phyloP scores from a whole-genome alignment of 176 grass and related monocot species.

The Triticum monococcum region DNA sequence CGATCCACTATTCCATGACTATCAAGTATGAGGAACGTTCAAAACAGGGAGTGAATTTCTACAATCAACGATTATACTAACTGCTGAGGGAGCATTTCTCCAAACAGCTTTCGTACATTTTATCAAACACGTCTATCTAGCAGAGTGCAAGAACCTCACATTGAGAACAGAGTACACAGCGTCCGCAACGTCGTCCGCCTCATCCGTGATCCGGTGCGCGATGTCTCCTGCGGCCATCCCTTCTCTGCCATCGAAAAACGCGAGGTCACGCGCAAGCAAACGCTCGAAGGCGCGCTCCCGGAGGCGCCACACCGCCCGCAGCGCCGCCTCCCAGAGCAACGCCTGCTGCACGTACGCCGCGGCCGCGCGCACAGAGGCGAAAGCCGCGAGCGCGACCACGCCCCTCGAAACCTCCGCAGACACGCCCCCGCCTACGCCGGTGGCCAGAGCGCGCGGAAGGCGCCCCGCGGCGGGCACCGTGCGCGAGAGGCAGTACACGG shows the following conservation, averaged over 20 bases:
- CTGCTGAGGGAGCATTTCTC: conserved; percentile 11
- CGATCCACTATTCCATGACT: neutral
- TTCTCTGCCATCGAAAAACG: conserved; percentile 62
- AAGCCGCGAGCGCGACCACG: conserved; percentile 28
- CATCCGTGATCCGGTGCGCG: conserved; percentile 60
- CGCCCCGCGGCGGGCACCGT: conserved; percentile 58
- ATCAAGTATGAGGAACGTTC: neutral
- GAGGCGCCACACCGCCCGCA: conserved; percentile 40
- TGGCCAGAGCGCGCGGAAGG: conserved; percentile 41
- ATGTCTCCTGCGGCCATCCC: conserved; percentile 56
- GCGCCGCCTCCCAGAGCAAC: conserved; percentile 67
- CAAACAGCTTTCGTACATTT: conserved; percentile 20
- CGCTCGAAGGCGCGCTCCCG: conserved; percentile 66
- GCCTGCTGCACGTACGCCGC: conserved; percentile 60
- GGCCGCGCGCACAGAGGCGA: conserved; percentile 39
- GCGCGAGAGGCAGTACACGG: conserved; percentile 62
- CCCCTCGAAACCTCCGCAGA: conserved; percentile 13
- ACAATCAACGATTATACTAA: neutral
- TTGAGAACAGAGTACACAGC: conserved; percentile 64
- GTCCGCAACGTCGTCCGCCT: conserved; percentile 72
- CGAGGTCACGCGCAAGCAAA: conserved; percentile 56
- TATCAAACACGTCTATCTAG: neutral
- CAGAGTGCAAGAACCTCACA: conserved; percentile 38
- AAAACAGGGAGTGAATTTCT: neutral
- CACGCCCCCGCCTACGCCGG: neutral